phyloP scores from a whole-genome alignment of 352 stramenopile species.

The Phytophthora syringae region DNA sequence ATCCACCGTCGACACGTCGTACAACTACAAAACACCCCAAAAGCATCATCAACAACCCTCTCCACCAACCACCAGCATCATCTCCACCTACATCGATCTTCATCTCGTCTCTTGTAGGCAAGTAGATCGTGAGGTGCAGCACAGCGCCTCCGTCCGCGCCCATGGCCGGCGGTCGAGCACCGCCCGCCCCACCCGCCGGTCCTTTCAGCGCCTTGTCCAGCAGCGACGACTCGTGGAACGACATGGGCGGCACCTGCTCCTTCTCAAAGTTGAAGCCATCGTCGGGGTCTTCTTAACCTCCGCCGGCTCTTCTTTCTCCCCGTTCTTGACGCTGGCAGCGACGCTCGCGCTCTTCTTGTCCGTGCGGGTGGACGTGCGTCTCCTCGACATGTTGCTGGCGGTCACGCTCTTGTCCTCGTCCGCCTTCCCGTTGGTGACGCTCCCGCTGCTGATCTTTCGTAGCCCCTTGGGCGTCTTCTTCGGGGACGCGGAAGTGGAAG shows the following conservation, averaged over 20 bases:
- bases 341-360: constrained; percentile 35
- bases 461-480: constrained; percentile 63
- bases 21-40: constrained; percentile 54
- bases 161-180: constrained; percentile 66
- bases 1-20: constrained; percentile 87
- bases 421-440: constrained; percentile 16
- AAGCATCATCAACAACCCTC: constrained; percentile 2
- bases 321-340: constrained; percentile 25
- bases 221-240: constrained; percentile 71
- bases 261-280: constrained; percentile 76
- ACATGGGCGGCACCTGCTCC: constrained; percentile 69
- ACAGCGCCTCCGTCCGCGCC: constrained; percentile 67
- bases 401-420: constrained; percentile 40
- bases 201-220: constrained; percentile 84
- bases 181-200: constrained; percentile 43
- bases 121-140: constrained; percentile 86
- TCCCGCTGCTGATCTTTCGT: constrained; percentile 33
- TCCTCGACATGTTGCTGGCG: constrained; percentile 23
- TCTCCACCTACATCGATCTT: constrained; percentile 77
- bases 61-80: neutral
- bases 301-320: constrained; percentile 11
- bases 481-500: constrained; percentile 1
- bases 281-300: constrained; percentile 33
- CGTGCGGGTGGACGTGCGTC: constrained; percentile 29
- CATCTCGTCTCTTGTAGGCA: constrained; percentile 85